Percentiles rank a stretch among this genome's conserved stretches.
Conservation (phyloP, 1,284 basidiomycete species). For the Tylopilus sp. region DNA sequence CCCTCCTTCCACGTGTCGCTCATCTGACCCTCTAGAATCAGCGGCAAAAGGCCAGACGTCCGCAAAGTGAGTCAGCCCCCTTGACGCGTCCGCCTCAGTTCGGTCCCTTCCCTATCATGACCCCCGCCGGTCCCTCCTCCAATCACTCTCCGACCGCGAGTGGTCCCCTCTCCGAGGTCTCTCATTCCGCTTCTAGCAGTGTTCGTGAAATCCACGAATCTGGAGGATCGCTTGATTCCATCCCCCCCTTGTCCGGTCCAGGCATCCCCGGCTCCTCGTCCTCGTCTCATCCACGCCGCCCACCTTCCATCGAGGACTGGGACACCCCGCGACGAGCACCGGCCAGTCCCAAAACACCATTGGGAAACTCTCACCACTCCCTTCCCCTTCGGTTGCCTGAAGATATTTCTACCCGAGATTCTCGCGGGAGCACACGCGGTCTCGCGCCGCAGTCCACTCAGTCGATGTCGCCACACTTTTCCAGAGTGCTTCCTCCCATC, state of each 20-base stretch:
- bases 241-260: constrained; percentile 64
- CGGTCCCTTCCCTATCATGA: constrained; percentile 64
- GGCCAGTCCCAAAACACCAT: constrained; percentile 21
- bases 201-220: constrained; percentile 29
- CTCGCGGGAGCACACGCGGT: constrained; percentile 21
- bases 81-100: constrained; percentile 67
- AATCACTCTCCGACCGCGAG: constrained; percentile 21
- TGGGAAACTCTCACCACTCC: constrained; percentile 6
- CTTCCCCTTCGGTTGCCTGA: constrained; percentile 16
- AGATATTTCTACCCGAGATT: constrained; percentile 17
- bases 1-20: constrained; percentile 28
- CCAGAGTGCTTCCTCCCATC: constrained; percentile 42
- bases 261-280: constrained; percentile 65
- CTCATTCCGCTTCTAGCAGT: constrained; percentile 23
- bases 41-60: constrained; percentile 82
- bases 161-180: constrained; percentile 17
- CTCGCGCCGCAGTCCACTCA: constrained; percentile 11
- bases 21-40: constrained; percentile 66
- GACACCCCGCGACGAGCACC: constrained; percentile 22
- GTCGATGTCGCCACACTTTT: constrained; percentile 36
- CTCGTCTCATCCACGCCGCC: constrained; percentile 25
- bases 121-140: constrained; percentile 42
- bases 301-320: constrained; percentile 33
- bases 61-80: constrained; percentile 61
- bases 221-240: constrained; percentile 43